Evolutionary conservation across 805 yeast genomes (phyloP).

Genomic region (Zygosaccharomyces gambellarensis): DNA sequence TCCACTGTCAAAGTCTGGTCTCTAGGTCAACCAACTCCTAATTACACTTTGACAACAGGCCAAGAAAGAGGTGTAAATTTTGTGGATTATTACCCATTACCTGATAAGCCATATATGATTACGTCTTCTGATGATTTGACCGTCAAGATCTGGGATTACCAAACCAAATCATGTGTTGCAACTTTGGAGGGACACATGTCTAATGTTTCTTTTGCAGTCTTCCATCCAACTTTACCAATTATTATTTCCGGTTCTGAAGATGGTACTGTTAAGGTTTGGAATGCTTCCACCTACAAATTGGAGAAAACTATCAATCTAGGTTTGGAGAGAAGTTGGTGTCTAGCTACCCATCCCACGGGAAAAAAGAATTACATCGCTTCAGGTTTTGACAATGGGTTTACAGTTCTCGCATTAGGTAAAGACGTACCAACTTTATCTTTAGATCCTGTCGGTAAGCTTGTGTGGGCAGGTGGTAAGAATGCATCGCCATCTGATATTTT

Average conservation of each 20-base stretch:
- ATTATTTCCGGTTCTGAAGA: constrained; percentile 97
- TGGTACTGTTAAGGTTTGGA: constrained; percentile 92
- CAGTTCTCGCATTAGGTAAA: constrained; percentile 83
- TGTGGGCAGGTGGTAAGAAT: constrained; percentile 73
- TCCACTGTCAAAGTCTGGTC: constrained; percentile 97
- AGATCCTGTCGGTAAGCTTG: constrained; percentile 88
- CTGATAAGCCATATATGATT: constrained; percentile 93
- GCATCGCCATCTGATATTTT: constrained; percentile 64
- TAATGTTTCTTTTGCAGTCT: constrained; percentile 93
- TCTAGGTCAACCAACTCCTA: constrained; percentile 78
- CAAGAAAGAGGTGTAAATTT: constrained; percentile 91
- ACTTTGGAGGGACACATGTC: constrained; percentile 89
- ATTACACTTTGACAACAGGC: constrained; percentile 87
- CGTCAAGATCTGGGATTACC: constrained; percentile 92
- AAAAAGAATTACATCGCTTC: constrained; percentile 76
- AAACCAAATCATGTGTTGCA: constrained; percentile 92
- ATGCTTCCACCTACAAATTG: constrained; percentile 84
- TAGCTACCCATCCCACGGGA: constrained; percentile 58
- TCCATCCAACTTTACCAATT: constrained; percentile 96
- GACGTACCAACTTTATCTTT: constrained; percentile 91
- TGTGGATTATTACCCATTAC: constrained; percentile 94
- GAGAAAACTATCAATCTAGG: constrained; percentile 89
- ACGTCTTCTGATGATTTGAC: constrained; percentile 90
- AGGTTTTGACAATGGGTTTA: constrained; percentile 93
- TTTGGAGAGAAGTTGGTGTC: constrained; percentile 96